These are phyloP conservation scores for Yarrowia deformans DNA, from an alignment of 805 yeast species.

Conservation along the genomic window DNA sequence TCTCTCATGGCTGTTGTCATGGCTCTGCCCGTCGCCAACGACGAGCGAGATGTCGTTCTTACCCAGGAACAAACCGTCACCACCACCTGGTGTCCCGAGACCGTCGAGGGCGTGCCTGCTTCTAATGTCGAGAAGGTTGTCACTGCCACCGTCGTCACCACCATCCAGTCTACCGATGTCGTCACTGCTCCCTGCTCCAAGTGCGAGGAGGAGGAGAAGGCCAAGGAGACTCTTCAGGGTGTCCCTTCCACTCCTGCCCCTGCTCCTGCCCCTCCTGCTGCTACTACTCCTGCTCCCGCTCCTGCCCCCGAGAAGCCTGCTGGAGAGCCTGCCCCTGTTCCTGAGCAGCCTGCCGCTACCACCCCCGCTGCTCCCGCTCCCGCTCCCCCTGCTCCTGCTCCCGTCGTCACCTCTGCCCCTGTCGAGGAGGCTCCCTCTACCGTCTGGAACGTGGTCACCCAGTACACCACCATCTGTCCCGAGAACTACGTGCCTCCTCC, in stretches of 20 bases:
- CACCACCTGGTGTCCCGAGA: constrained; percentile 35
- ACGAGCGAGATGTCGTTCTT: constrained; percentile 4
- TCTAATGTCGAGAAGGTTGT: constrained; percentile 15
- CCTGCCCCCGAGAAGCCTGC: neutral
- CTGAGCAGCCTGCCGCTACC: constrained; percentile 13
- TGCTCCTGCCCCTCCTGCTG: constrained; percentile 28
- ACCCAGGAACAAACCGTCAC: constrained; percentile 28
- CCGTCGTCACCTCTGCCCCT: constrained; percentile 38
- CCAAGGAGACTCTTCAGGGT: constrained; percentile 23
- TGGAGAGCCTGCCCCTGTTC: constrained; percentile 18
- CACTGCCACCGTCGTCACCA: constrained; percentile 32
- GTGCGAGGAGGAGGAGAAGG: constrained; percentile 37
- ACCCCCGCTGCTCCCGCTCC: too few species aligned
- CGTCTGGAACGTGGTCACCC: constrained; percentile 38
- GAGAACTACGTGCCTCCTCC: constrained; percentile 37
- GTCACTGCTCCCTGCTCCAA: constrained; percentile 37
- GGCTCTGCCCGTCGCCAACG: constrained; percentile 24
- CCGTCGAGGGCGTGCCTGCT: constrained; percentile 16
- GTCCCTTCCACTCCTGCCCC: neutral
- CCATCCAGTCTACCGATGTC: constrained; percentile 15
- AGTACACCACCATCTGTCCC: constrained; percentile 39
- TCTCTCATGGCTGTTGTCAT: constrained; percentile 9
- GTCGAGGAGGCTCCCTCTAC: constrained; percentile 38
- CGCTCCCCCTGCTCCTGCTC: neutral
- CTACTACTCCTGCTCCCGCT: constrained; percentile 35